Conservation (phyloP, 164 flowering plant genomes). For the Taxillus chinensis region DNA sequence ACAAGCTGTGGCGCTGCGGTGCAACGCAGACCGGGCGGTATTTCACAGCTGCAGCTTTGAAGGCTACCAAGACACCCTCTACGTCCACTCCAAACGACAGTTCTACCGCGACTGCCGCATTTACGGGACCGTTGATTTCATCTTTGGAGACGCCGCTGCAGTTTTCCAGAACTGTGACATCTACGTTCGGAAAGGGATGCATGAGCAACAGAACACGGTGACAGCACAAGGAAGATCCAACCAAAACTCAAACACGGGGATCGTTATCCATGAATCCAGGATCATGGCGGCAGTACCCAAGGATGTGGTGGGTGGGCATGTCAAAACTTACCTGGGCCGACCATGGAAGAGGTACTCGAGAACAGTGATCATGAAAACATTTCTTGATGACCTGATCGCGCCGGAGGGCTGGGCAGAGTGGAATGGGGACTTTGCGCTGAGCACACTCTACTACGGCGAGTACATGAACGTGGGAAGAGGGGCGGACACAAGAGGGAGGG, state of each 20-base stretch:
- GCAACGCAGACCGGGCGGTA: slow-evolving; percentile 37
- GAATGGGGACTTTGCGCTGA: slow-evolving; percentile 33
- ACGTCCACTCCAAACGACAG: slow-evolving; percentile 44
- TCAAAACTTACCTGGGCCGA: slow-evolving; percentile 36
- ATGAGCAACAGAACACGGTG: slow-evolving; percentile 28
- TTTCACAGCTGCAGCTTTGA: slow-evolving; percentile 47
- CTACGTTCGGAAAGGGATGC: slow-evolving; percentile 27
- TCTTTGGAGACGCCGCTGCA: slow-evolving; percentile 45
- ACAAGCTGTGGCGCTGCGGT: slow-evolving; percentile 56
- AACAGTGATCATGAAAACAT: slow-evolving; percentile 40
- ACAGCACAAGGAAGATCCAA: slow-evolving; percentile 51
- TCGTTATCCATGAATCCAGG: slow-evolving; percentile 31
- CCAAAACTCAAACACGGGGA: slow-evolving; percentile 49
- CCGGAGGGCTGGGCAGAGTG: slow-evolving; percentile 50
- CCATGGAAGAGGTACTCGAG: slow-evolving; percentile 57
- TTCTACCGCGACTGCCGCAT: slow-evolving; percentile 51
- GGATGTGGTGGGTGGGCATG: slow-evolving; percentile 7
- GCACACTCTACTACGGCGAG: slow-evolving; percentile 49
- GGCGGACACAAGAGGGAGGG: slow-evolving; percentile 30
- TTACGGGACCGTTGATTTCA: slow-evolving; percentile 54
- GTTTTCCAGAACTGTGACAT: slow-evolving; percentile 47
- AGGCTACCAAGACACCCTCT: slow-evolving; percentile 61
- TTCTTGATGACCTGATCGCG: slow-evolving; percentile 24
- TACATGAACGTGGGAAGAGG: slow-evolving; percentile 45
- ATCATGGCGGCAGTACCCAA: slow-evolving; percentile 21